Percentiles rank a stretch among this genome's conserved stretches.
These are phyloP conservation scores for Tarenaya hassleriana DNA, from an alignment of 345 rosid genomes.

Conservation along the genomic window DNA sequence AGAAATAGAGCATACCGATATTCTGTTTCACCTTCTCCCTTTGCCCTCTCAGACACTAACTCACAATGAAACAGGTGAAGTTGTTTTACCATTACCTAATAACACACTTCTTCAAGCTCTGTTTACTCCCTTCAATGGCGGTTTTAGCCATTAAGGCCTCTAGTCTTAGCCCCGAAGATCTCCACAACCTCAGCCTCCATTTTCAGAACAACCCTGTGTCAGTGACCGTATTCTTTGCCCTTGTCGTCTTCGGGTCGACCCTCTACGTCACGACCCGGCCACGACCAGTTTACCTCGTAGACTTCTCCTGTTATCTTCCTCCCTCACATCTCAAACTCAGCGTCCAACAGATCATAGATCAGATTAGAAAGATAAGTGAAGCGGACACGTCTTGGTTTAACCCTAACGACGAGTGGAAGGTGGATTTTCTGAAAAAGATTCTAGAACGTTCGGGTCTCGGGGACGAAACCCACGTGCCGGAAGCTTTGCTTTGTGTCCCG, in stretches of 20 bases:
- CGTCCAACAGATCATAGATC: conserved; percentile 48
- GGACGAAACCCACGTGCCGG: conserved; percentile 72
- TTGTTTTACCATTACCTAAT: conserved; percentile 62
- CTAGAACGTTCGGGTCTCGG: conserved; percentile 80
- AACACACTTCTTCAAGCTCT: conserved; percentile 49
- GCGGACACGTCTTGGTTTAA: conserved; percentile 37
- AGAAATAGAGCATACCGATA: no score
- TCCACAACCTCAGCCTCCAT: conserved; percentile 42
- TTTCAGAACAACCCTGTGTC: conserved; percentile 50
- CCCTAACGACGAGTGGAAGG: conserved; percentile 49
- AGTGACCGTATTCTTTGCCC: conserved; percentile 32
- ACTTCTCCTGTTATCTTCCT: conserved; percentile 75
- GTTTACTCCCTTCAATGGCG: conserved; percentile 54
- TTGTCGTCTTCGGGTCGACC: conserved; percentile 41
- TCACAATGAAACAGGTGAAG: conserved; percentile 52
- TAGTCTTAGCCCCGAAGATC: conserved; percentile 45
- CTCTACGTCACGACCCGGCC: conserved; percentile 58
- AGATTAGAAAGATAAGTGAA: conserved; percentile 44
- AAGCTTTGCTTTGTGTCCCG: conserved; percentile 57
- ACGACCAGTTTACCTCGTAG: conserved; percentile 47
- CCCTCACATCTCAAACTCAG: conserved; percentile 48
- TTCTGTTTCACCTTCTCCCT: no score
- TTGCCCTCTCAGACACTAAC: no score
- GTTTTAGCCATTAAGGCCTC: conserved; percentile 41
- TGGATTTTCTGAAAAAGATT: conserved; percentile 73